A percentile compares a stretch with the other conserved stretches of the same genome.
These are phyloP conservation scores for Pseudonitzschia multiseries DNA, from an alignment of 108 stramenopile genomes.

Conservation along the genomic window DNA sequence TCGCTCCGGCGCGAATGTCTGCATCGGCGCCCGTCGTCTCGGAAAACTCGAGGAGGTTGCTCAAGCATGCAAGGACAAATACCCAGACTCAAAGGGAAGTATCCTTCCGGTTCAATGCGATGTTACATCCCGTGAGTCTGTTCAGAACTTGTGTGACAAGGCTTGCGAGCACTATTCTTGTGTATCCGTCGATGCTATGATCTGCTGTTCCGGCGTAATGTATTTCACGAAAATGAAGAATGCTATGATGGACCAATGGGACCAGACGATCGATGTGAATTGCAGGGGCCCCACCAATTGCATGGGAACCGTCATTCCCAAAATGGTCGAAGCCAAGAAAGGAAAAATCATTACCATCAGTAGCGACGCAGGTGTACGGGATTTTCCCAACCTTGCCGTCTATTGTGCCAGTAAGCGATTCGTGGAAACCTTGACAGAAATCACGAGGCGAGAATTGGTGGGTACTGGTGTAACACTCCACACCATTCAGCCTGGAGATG, in stretches of 20 bases:
- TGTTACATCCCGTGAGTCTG: constrained; percentile 43
- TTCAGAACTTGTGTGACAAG: constrained; percentile 31
- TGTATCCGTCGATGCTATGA: constrained; percentile 43
- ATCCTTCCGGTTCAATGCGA: constrained; percentile 40
- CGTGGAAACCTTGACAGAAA: constrained; percentile 61
- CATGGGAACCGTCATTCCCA: constrained; percentile 56
- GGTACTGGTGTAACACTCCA: constrained; percentile 57
- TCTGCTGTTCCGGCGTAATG: constrained; percentile 82
- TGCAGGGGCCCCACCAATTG: constrained; percentile 77
- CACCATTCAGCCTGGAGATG: constrained; percentile 62
- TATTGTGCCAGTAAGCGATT: constrained; percentile 78
- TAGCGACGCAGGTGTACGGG: constrained; percentile 70
- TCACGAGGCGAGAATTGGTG: constrained; percentile 46
- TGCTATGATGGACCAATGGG: constrained; percentile 75
- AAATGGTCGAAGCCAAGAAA: constrained; percentile 58
- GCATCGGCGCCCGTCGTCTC: constrained; percentile 65
- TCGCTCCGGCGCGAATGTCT: constrained; percentile 57
- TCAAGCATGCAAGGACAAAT: constrained; percentile 9
- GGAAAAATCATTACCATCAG: constrained; percentile 81
- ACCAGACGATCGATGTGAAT: constrained; percentile 77
- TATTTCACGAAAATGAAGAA: constrained; percentile 79
- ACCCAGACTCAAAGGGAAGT: constrained; percentile 17
- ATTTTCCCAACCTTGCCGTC: constrained; percentile 69
- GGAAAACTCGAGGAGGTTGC: constrained; percentile 55
- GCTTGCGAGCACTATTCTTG: constrained; percentile 30